Evolutionary conservation across 2,329 filamentous ascomycete genomes (phyloP).

Genomic region (Cordyceps javanica): DNA sequence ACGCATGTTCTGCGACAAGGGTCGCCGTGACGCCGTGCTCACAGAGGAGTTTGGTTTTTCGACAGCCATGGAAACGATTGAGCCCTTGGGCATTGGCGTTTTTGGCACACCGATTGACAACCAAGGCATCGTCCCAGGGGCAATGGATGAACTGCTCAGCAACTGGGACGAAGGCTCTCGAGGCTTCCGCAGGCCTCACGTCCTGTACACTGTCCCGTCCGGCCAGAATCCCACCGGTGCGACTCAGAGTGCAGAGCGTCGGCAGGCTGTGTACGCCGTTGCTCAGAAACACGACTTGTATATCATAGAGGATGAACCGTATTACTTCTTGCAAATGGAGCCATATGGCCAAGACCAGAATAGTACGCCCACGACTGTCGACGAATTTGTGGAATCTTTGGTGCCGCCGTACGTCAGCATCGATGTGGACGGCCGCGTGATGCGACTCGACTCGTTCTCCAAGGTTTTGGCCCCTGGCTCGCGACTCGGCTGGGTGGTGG

Average conservation of each 20-base stretch:
- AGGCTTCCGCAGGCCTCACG: conserved; percentile 44
- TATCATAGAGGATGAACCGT: conserved; percentile 90
- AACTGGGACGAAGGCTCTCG: conserved; percentile 42
- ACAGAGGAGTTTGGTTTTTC: conserved; percentile 92
- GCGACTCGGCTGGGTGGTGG: conserved; percentile 83
- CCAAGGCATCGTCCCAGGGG: conserved; percentile 45
- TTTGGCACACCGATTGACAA: conserved; percentile 47
- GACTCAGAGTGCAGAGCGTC: conserved; percentile 63
- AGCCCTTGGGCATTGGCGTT: conserved; percentile 45
- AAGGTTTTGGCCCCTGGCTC: conserved; percentile 83
- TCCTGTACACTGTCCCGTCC: conserved; percentile 59
- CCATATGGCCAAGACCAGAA: conserved; percentile 55
- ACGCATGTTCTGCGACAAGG: conserved; percentile 67
- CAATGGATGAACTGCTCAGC: conserved; percentile 44
- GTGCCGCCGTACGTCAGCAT: conserved; percentile 69
- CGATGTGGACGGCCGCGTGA: conserved; percentile 79
- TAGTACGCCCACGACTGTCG: conserved; percentile 51
- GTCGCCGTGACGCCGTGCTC: conserved; percentile 69
- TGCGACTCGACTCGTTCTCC: conserved; percentile 89
- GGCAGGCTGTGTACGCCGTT: conserved; percentile 68
- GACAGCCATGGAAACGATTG: conserved; percentile 56
- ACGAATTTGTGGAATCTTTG: conserved; percentile 61
- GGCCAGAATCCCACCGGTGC: conserved; percentile 90
- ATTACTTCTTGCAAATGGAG: conserved; percentile 89
- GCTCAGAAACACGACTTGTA: conserved; percentile 78